Evolutionary conservation across 1,284 basidiomycete species (phyloP).

Genomic region (Trichosporon faecale): DNA sequence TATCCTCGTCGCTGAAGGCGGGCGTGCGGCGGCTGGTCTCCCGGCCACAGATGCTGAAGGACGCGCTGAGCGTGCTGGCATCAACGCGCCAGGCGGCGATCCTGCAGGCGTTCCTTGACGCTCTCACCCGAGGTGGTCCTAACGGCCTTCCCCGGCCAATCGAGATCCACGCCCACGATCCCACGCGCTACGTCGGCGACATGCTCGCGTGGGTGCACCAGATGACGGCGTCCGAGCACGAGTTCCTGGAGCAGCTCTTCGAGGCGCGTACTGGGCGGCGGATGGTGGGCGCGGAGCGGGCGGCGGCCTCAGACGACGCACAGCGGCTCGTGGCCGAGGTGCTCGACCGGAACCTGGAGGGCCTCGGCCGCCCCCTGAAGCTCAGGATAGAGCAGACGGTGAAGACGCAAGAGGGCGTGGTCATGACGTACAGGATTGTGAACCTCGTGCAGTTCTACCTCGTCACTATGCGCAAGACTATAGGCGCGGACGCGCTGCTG

Average conservation of each 20-base stretch:
- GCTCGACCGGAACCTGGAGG: conserved; percentile 78
- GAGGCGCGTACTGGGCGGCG: conserved; percentile 66
- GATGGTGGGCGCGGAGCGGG: conserved; percentile 61
- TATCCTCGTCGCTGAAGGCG: conserved; percentile 66
- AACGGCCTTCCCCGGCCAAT: conserved; percentile 87
- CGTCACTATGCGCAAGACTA: conserved; percentile 85
- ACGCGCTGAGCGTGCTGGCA: conserved; percentile 71
- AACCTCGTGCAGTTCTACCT: conserved; percentile 94
- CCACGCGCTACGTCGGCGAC: conserved; percentile 91
- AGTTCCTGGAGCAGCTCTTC: conserved; percentile 83
- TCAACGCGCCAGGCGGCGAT: conserved; percentile 78
- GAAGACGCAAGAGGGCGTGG: conserved; percentile 84
- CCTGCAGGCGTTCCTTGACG: conserved; percentile 74
- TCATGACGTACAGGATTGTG: conserved; percentile 84
- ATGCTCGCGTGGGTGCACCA: conserved; percentile 99
- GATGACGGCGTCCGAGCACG: conserved; percentile 86
- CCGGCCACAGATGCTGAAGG: conserved; percentile 76
- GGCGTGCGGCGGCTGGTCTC: conserved; percentile 69
- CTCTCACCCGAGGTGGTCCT: conserved; percentile 84
- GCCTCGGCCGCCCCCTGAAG: conserved; percentile 80
- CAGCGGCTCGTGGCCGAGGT: conserved; percentile 61
- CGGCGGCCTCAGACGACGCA: conserved; percentile 45
- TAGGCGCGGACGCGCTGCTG: conserved; percentile 74
- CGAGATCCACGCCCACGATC: conserved; percentile 95
- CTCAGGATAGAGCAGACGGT: conserved; percentile 87